Conservation (phyloP, 2,329 filamentous ascomycete species). For the Hypoxylon sp. region DNA sequence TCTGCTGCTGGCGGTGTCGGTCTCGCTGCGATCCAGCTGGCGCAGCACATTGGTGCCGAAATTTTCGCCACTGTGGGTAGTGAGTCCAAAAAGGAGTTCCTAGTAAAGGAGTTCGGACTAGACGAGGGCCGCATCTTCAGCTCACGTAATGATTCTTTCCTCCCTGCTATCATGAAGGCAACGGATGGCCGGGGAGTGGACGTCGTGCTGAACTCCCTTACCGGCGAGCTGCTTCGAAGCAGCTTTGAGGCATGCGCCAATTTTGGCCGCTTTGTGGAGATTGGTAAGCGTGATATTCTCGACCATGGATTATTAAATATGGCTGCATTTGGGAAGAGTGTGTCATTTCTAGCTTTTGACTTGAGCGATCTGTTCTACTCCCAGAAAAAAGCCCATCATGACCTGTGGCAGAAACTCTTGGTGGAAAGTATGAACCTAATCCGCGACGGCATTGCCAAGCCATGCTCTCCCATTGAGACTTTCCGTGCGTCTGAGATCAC, state of each 20-base stretch:
- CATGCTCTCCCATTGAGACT: slow-evolving; percentile 10
- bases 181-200: slow-evolving; percentile 33
- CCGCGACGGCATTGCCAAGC: slow-evolving; percentile 11
- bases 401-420: slow-evolving; percentile 57
- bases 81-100: slow-evolving; percentile 28
- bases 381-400: not conserved
- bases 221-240: slow-evolving; percentile 31
- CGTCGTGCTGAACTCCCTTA: slow-evolving; percentile 34
- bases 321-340: slow-evolving; percentile 1
- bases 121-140: slow-evolving; percentile 22
- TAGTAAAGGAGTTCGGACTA: slow-evolving; percentile 25
- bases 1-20: slow-evolving; percentile 35
- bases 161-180: slow-evolving; percentile 10
- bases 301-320: slow-evolving; percentile 18
- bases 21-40: slow-evolving; percentile 36
- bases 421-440: slow-evolving; percentile 15
- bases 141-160: slow-evolving; percentile 29
- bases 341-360: slow-evolving; percentile 28
- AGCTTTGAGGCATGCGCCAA: slow-evolving; percentile 29
- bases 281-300: slow-evolving; percentile 27
- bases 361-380: slow-evolving; percentile 20
- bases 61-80: slow-evolving; percentile 33
- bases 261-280: slow-evolving; percentile 37
- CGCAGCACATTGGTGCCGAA: slow-evolving; percentile 28
- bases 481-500: slow-evolving; percentile 18